Conservation (phyloP, 768 basidiomycete species). For the Boletellus ananas region DNA sequence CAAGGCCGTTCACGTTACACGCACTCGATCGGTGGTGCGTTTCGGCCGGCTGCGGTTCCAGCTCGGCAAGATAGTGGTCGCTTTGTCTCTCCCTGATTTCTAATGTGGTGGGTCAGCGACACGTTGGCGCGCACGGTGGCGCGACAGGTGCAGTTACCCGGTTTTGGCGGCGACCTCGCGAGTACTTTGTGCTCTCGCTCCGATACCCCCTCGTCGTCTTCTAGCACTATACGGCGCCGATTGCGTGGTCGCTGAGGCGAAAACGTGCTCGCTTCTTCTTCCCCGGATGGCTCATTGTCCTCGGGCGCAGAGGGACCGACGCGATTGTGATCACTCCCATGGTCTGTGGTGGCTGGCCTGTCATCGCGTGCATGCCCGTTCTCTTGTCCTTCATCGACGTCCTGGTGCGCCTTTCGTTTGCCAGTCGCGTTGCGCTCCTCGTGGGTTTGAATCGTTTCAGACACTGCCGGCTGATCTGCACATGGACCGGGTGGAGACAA, state of each 20-base stretch:
- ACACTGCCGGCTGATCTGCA: too few relatives aligned
- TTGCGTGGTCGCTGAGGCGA: constrained; percentile 1
- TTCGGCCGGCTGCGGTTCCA: background rate
- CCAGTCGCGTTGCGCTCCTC: background rate
- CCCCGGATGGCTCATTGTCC: background rate
- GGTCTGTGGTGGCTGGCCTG: background rate
- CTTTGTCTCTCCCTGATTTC: constrained; percentile 2
- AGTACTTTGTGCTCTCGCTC: background rate
- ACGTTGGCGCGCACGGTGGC: background rate
- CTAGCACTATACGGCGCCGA: constrained; percentile 7
- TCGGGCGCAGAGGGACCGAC: background rate
- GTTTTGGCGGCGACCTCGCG: background rate
- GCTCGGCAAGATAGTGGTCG: background rate
- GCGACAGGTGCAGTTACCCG: too few relatives aligned
- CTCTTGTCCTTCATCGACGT: background rate
- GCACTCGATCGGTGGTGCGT: constrained; percentile 1
- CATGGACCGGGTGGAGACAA: too few relatives aligned
- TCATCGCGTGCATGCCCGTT: background rate
- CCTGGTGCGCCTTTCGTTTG: background rate
- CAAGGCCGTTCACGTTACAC: background rate
- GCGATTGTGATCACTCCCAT: background rate
- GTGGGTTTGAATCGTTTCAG: background rate
- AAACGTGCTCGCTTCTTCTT: constrained; percentile 2
- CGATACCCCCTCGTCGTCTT: constrained; percentile 8
- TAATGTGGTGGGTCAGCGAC: background rate